Percentiles rank a stretch among this genome's conserved stretches.
Conservation (phyloP, 305 asterid species). For the Solanum hybrid region DNA sequence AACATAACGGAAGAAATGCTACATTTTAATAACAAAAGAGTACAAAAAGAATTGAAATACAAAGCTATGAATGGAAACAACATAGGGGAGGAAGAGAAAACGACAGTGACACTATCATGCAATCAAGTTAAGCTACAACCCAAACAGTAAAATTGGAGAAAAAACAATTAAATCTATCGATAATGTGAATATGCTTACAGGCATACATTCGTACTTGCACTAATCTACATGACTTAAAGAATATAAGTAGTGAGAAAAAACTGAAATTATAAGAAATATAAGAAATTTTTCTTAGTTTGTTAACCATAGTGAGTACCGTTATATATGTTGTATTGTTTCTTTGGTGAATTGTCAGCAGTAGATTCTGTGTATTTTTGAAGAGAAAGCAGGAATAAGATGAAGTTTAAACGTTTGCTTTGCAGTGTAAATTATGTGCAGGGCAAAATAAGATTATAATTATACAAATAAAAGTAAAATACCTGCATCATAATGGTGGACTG, state of each 20-base stretch:
- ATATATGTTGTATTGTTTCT: no score
- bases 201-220: neutral
- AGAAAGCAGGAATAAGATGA: neutral
- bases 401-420: neutral
- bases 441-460: no score
- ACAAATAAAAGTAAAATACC: neutral
- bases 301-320: no score
- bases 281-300: no score
- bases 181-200: neutral
- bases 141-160: neutral
- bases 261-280: no score
- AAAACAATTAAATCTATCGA: no score
- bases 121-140: neutral
- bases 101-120: neutral
- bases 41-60: neutral
- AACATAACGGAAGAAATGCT: neutral
- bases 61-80: neutral
- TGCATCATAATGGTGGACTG: neutral
- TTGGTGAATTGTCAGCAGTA: no score
- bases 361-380: neutral
- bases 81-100: neutral
- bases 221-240: neutral
- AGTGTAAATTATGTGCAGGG: neutral
- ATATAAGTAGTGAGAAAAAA: no score
- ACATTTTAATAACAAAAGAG: neutral